Conservation (phyloP, 192 early-diverging fungal genomes). For the Gaertneriomyces sp. region DNA sequence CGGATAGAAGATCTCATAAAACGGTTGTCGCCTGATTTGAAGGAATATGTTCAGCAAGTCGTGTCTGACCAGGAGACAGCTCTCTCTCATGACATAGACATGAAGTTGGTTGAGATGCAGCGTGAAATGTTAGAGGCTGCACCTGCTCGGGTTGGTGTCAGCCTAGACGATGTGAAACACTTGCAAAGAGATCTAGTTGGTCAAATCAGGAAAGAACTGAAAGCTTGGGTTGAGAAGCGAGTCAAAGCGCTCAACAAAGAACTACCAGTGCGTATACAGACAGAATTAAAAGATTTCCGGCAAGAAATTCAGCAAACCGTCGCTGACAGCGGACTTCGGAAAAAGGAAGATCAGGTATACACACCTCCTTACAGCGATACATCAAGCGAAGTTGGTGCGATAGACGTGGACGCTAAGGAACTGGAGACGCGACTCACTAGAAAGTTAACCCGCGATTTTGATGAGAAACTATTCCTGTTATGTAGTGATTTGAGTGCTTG, state of each 20-base stretch:
- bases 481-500: constrained; percentile 43
- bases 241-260: not conserved
- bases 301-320: not conserved
- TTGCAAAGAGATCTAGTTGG: not conserved
- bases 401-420: no score
- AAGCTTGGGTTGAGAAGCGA: constrained; percentile 4
- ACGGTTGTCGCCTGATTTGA: not conserved
- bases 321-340: no score
- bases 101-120: not conserved
- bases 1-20: not conserved
- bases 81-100: constrained; percentile 3
- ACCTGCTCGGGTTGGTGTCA: not conserved
- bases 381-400: no score
- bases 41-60: not conserved
- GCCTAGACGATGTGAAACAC: not conserved
- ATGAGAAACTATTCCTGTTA: constrained; percentile 51
- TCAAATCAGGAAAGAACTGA: constrained; percentile 7
- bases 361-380: no score
- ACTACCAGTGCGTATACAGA: not conserved
- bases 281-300: not conserved
- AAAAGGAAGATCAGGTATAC: no score
- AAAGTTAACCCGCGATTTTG: constrained; percentile 41
- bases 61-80: not conserved
- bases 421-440: not conserved
- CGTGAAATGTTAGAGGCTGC: constrained; percentile 2